Conservation (phyloP, 345 rosid species). For the Hibiscus trionum region DNA sequence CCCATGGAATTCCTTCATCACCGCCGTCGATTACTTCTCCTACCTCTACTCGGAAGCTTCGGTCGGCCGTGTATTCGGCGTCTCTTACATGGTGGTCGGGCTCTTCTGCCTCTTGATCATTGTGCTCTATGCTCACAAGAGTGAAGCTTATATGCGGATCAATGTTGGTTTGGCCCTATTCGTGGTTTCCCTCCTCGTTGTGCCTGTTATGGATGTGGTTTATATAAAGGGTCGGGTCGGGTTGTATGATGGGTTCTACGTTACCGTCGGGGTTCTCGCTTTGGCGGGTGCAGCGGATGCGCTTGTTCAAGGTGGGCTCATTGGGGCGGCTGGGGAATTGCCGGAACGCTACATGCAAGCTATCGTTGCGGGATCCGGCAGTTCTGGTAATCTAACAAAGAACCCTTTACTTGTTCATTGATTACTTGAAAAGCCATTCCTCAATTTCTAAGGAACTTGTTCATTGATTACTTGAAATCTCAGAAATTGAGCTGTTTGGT, state of each 20-base stretch:
- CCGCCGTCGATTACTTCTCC: constrained; percentile 95
- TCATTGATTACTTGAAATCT: not conserved
- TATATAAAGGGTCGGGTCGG: constrained; percentile 78
- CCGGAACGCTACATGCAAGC: constrained; percentile 95
- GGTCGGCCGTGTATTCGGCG: constrained; percentile 59
- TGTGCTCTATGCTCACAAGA: constrained; percentile 57
- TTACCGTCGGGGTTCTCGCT: constrained; percentile 45
- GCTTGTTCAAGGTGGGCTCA: constrained; percentile 77
- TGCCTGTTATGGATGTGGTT: constrained; percentile 63
- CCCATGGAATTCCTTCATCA: constrained; percentile 98
- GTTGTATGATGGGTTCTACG: constrained; percentile 55
- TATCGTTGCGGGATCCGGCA: constrained; percentile 88
- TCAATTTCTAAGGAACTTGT: not conserved
- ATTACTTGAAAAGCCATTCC: not conserved
- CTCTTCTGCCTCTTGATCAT: constrained; percentile 40
- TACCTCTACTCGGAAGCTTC: constrained; percentile 63
- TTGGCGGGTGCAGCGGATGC: constrained; percentile 75
- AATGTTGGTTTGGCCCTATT: constrained; percentile 63
- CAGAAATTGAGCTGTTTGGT: not conserved
- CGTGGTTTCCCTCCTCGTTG: constrained; percentile 52
- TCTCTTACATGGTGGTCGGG: constrained; percentile 61
- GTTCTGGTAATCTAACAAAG: constrained; percentile 51
- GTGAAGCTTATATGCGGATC: constrained; percentile 63
- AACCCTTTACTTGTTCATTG: not conserved
- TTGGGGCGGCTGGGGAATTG: constrained; percentile 91